Evolutionary conservation across 371 early-diverging fungal genomes (phyloP).

Genomic region (Mortierella sp.): DNA sequence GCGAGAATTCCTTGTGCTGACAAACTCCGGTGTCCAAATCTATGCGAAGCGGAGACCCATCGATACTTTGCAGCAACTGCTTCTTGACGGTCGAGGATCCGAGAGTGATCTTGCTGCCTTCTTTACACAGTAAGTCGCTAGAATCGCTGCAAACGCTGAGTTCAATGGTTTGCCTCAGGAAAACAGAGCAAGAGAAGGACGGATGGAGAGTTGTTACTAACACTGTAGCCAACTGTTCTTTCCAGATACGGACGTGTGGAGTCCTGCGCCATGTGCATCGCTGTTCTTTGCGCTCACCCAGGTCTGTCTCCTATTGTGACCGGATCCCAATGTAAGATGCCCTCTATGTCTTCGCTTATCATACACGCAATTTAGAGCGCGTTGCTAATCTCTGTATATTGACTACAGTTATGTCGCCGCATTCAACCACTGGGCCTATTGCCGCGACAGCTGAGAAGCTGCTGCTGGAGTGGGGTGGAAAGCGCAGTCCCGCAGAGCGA

Average conservation of each 20-base stretch:
- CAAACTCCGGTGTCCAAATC: conserved; percentile 72
- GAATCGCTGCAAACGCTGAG: too few species aligned
- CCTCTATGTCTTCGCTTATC: not conserved
- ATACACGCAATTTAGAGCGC: too few species aligned
- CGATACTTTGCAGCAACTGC: conserved; percentile 70
- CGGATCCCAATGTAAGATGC: conserved; percentile 44
- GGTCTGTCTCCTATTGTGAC: conserved; percentile 25
- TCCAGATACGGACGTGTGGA: conserved; percentile 46
- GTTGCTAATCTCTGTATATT: too few species aligned
- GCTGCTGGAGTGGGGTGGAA: conserved; percentile 75
- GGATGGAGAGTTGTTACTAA: too few species aligned
- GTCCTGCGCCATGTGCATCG: conserved; percentile 53
- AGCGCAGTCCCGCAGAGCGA: conserved; percentile 52
- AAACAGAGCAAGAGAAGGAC: too few species aligned
- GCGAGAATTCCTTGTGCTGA: conserved; percentile 77
- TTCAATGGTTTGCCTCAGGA: too few species aligned
- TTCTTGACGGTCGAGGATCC: conserved; percentile 47
- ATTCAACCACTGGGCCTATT: conserved; percentile 22
- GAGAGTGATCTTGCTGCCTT: conserved; percentile 65
- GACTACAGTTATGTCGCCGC: conserved; percentile 28
- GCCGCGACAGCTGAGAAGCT: conserved; percentile 58
- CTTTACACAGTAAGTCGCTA: conserved; percentile 63
- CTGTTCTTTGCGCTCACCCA: conserved; percentile 43
- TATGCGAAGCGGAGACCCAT: conserved; percentile 81
- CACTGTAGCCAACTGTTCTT: too few species aligned